These are phyloP conservation scores for Diaporthe sp. DNA, from an alignment of 2,329 filamentous ascomycete genomes.

Conservation along the genomic window DNA sequence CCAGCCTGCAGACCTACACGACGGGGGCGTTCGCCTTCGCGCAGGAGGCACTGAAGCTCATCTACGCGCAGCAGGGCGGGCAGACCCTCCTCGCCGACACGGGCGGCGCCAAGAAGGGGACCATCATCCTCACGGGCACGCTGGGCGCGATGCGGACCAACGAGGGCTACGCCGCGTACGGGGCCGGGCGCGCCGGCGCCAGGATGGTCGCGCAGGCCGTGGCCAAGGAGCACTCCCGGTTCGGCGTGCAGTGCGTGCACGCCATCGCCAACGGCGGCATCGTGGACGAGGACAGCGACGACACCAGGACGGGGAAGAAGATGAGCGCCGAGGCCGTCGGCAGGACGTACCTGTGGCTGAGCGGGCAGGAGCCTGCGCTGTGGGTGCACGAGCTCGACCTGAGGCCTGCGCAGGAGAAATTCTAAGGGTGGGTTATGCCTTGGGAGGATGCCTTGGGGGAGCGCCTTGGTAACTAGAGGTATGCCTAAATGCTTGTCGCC, in stretches of 20 bases:
- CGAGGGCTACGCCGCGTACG: conserved; percentile 68
- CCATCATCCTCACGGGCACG: conserved; percentile 70
- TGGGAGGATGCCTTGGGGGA: background rate
- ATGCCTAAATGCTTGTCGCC: conserved; percentile 1
- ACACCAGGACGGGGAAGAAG: conserved; percentile 63
- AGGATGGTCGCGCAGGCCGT: conserved; percentile 69
- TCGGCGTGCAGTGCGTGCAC: conserved; percentile 71
- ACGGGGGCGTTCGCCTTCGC: conserved; percentile 69
- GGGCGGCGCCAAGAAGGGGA: conserved; percentile 66
- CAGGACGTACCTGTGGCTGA: conserved; percentile 65
- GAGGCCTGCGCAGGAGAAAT: conserved; percentile 37
- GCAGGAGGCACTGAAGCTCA: conserved; percentile 64
- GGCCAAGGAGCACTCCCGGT: conserved; percentile 69
- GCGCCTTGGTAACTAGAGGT: background rate
- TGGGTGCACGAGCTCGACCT: conserved; percentile 40
- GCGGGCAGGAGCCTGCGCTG: conserved; percentile 27
- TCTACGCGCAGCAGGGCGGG: conserved; percentile 66
- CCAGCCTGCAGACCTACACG: conserved; percentile 65
- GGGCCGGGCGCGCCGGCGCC: conserved; percentile 65
- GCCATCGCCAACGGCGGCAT: conserved; percentile 70
- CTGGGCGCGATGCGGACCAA: conserved; percentile 67
- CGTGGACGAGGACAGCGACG: conserved; percentile 63
- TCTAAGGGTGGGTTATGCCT: conserved; percentile 18
- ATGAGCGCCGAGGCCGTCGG: conserved; percentile 72
- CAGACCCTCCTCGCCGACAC: conserved; percentile 58